These are phyloP conservation scores for Alternaria sp. DNA, from an alignment of 2,329 filamentous ascomycete genomes.

Conservation along the genomic window DNA sequence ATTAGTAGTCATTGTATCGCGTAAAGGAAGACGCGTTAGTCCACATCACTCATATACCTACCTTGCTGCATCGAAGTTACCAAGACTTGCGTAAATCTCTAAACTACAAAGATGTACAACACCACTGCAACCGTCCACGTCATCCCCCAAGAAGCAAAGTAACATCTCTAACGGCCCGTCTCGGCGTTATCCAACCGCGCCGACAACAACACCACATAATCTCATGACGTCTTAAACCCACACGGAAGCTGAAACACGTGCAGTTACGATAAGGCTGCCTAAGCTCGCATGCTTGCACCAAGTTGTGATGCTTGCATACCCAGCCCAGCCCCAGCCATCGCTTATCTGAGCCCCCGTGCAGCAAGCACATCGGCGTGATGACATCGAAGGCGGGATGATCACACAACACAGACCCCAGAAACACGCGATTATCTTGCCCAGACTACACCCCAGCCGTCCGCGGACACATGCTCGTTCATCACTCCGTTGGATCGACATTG, in stretches of 20 bases:
- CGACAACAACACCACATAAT: slow-evolving; percentile 1
- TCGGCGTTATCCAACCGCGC: slow-evolving; percentile 13
- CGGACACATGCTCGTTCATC: neutral
- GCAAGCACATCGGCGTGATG: slow-evolving; percentile 7
- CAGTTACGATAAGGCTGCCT: slow-evolving; percentile 2
- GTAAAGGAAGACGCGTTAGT: neutral
- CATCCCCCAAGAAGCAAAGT: slow-evolving; percentile 2
- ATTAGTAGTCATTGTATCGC: neutral
- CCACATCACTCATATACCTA: neutral
- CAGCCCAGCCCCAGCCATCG: slow-evolving; percentile 1
- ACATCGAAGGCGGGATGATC: slow-evolving; percentile 11
- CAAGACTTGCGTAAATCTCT: slow-evolving; percentile 1
- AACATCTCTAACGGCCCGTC: slow-evolving; percentile 11
- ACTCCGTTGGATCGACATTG: slow-evolving; percentile 6
- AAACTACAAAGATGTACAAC: slow-evolving; percentile 3
- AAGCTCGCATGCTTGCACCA: slow-evolving; percentile 4
- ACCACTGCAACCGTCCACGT: slow-evolving; percentile 9
- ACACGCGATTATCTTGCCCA: slow-evolving; percentile 5
- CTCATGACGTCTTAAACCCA: slow-evolving; percentile 9
- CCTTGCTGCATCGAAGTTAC: neutral
- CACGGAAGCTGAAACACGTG: slow-evolving; percentile 15
- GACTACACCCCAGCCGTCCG: neutral
- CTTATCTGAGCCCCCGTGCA: slow-evolving; percentile 7
- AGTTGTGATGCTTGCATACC: neutral
- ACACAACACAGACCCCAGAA: neutral